phyloP scores from a whole-genome alignment of 176 grass and related monocot genomes.

The Zizania latifolia region DNA sequence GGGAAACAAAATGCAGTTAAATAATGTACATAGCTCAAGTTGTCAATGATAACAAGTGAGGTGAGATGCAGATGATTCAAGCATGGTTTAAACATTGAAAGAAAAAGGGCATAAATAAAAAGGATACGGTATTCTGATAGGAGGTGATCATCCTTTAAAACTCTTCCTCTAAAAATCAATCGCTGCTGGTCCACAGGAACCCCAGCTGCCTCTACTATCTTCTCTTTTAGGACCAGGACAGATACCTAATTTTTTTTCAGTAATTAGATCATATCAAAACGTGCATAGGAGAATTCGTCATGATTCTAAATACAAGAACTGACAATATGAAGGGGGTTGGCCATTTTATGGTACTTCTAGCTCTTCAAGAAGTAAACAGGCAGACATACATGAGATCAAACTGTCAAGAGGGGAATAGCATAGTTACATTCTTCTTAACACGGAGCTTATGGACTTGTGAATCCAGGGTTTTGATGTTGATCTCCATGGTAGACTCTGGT shows the following conservation, averaged over 20 bases:
- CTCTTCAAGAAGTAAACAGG: not conserved
- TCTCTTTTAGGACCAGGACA: slow-evolving; percentile 63
- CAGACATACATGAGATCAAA: not conserved
- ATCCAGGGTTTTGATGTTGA: slow-evolving; percentile 93
- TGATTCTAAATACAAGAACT: not conserved
- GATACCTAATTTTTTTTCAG: slow-evolving; percentile 36
- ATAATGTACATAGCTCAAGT: not conserved
- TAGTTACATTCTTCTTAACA: slow-evolving; percentile 57
- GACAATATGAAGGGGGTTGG: not conserved
- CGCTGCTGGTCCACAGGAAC: slow-evolving; percentile 75
- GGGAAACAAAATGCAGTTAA: not conserved
- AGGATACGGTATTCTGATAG: slow-evolving; percentile 97
- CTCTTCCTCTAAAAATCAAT: slow-evolving; percentile 85
- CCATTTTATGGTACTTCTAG: not conserved
- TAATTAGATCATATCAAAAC: not conserved
- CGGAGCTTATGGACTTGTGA: slow-evolving; percentile 63
- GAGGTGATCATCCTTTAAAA: slow-evolving; percentile 76
- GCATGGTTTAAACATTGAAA: not conserved
- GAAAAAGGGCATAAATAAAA: not conserved
- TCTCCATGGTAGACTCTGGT: slow-evolving; percentile 50
- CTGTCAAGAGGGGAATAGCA: not conserved
- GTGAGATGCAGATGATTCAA: not conserved
- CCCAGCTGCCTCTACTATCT: slow-evolving; percentile 48
- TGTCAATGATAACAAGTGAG: not conserved
- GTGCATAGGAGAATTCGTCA: not conserved